These are phyloP conservation scores for Pseudopithomyces chartarum DNA, from an alignment of 2,329 filamentous ascomycete genomes.

Conservation along the genomic window DNA sequence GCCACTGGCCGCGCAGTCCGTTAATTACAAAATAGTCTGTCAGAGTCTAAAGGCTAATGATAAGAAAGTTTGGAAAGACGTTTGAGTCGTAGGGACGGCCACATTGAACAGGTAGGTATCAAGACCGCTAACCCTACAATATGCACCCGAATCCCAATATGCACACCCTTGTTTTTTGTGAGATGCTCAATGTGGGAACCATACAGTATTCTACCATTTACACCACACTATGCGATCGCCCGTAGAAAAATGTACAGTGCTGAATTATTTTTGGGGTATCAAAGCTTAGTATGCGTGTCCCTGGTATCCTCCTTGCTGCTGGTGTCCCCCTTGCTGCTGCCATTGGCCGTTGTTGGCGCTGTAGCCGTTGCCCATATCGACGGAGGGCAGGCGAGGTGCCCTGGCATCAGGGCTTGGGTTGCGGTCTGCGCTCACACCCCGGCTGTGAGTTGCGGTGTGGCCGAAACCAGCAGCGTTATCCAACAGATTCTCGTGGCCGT, in stretches of 20 bases:
- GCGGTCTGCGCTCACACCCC: conserved; percentile 27
- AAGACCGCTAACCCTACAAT: conserved; percentile 2
- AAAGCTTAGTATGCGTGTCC: conserved; percentile 31
- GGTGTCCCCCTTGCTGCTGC: conserved; percentile 20
- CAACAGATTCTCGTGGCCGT: conserved; percentile 39
- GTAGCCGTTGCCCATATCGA: conserved; percentile 32
- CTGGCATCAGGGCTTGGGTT: conserved; percentile 27
- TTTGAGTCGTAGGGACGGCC: conserved; percentile 17
- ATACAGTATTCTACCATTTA: conserved; percentile 19
- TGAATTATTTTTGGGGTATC: conserved; percentile 22
- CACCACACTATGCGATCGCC: conserved; percentile 8
- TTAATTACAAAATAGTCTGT: conserved; percentile 25
- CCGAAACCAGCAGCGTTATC: conserved; percentile 42
- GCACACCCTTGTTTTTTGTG: background rate
- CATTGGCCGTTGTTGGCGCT: conserved; percentile 26
- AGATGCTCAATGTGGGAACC: conserved; percentile 3
- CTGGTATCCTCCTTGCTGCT: conserved; percentile 23
- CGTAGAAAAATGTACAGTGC: conserved; percentile 23
- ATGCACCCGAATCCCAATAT: conserved; percentile 3
- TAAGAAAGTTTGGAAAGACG: conserved; percentile 16
- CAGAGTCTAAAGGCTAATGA: conserved; percentile 14
- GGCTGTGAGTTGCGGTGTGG: conserved; percentile 26
- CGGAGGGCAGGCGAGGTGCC: conserved; percentile 36
- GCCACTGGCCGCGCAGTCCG: conserved; percentile 18
- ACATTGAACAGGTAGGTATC: conserved; percentile 7